Conservation (phyloP, 371 early-diverging fungal species). For the Mortierella sp. region DNA sequence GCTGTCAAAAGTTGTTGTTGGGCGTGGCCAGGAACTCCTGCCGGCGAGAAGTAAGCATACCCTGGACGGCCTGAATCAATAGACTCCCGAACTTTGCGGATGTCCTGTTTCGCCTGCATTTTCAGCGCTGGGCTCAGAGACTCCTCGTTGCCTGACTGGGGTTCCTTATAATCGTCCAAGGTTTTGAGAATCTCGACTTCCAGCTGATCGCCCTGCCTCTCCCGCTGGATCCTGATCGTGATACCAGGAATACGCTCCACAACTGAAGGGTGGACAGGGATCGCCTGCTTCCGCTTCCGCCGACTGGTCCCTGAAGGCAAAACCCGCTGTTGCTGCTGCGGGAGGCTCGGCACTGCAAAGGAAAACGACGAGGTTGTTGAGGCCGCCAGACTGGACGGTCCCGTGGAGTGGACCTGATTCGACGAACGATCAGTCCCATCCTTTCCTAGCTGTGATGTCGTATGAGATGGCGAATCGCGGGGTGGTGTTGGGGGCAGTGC, state of each 20-base stretch:
- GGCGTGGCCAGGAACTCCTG: not conserved
- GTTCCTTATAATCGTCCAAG: conserved; percentile 32
- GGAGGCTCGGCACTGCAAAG: not conserved
- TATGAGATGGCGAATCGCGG: conserved; percentile 27
- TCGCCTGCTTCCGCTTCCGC: conserved; percentile 52
- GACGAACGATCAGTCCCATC: conserved; percentile 5
- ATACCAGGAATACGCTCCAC: conserved; percentile 56
- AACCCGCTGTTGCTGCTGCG: not conserved
- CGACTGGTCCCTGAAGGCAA: conserved; percentile 21
- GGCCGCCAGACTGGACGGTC: conserved; percentile 12
- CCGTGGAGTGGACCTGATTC: conserved; percentile 9
- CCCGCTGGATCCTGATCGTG: conserved; percentile 48
- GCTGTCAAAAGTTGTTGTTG: conserved; percentile 1
- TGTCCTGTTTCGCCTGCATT: conserved; percentile 35
- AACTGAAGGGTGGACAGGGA: conserved; percentile 46
- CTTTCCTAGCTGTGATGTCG: not conserved
- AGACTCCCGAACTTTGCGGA: conserved; percentile 43
- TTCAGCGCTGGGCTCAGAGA: conserved; percentile 10
- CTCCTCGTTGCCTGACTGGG: not conserved
- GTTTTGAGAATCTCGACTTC: conserved; percentile 55
- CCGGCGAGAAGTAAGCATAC: conserved; percentile 29
- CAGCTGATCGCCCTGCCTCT: conserved; percentile 35
- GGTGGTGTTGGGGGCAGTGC: conserved; percentile 42
- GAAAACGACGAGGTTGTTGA: conserved; percentile 7
- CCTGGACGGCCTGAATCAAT: conserved; percentile 51